Percentiles rank a stretch among this genome's conserved stretches.
Evolutionary conservation across 2,329 filamentous ascomycete species (phyloP).

Genomic region (Pseudocercospora ulei): DNA sequence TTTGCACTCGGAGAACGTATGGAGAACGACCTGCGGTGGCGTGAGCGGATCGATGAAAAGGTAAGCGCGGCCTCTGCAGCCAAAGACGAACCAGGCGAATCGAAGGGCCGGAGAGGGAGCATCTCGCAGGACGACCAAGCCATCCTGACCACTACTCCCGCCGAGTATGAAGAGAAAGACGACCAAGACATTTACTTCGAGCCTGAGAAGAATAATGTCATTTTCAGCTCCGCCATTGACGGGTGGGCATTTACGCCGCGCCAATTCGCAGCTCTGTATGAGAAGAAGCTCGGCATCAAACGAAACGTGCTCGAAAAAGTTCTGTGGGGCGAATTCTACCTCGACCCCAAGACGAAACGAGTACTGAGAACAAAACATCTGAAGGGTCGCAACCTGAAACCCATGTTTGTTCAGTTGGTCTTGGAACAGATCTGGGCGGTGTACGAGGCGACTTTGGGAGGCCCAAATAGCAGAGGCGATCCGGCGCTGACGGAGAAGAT

Average conservation of each 20-base stretch:
- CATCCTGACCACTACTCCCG: constrained; percentile 42
- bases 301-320: constrained; percentile 80
- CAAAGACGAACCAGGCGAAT: constrained; percentile 26
- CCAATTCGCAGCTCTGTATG: constrained; percentile 86
- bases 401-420: constrained; percentile 94
- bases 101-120: constrained; percentile 40
- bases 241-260: constrained; percentile 98
- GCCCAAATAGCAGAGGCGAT: constrained; percentile 74
- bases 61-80: constrained; percentile 55
- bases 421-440: constrained; percentile 94
- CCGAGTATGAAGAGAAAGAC: constrained; percentile 75
- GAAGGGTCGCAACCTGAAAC: constrained; percentile 82
- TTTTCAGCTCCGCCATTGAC: constrained; percentile 93
- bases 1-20: constrained; percentile 97
- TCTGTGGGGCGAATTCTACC: constrained; percentile 91
- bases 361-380: constrained; percentile 83
- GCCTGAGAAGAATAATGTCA: constrained; percentile 96
- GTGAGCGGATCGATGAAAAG: constrained; percentile 81
- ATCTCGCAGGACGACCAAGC: constrained; percentile 47
- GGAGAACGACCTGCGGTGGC: constrained; percentile 96
- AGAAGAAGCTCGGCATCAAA: constrained; percentile 95
- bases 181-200: constrained; percentile 98
- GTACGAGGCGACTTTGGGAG: constrained; percentile 80
- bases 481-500: constrained; percentile 80
- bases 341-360: constrained; percentile 94